Percentiles rank a stretch among this genome's conserved stretches.
phyloP scores from a whole-genome alignment of 192 early-diverging fungal species.

The Tieghemiomyces parasiticus region DNA sequence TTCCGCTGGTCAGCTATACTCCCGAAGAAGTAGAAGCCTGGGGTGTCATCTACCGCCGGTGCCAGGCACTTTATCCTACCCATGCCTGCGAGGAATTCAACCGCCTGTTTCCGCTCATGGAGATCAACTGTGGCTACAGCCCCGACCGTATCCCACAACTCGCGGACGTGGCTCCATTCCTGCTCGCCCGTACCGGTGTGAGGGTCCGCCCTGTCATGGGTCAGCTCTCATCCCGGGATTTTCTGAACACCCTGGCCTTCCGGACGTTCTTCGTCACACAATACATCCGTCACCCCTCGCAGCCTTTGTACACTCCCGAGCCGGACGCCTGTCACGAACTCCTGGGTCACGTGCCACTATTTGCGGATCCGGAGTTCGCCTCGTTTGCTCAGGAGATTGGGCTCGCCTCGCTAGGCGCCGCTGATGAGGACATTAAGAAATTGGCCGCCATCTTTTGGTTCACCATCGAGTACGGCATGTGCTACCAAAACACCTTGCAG shows the following conservation, averaged over 20 bases:
- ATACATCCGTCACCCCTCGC: conserved; percentile 89
- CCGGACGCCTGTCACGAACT: conserved; percentile 94
- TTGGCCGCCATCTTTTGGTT: conserved; percentile 88
- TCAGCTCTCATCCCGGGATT: conserved; percentile 79
- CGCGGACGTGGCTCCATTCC: conserved; percentile 71
- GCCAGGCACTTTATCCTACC: conserved; percentile 60
- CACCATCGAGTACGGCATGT: conserved; percentile 88
- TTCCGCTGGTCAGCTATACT: conserved; percentile 74
- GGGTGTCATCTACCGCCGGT: conserved; percentile 59
- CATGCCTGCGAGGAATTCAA: conserved; percentile 89
- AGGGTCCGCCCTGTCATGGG: conserved; percentile 93
- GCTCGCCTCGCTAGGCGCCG: conserved; percentile 78
- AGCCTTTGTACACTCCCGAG: conserved; percentile 87
- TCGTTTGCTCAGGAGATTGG: conserved; percentile 92
- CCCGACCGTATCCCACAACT: conserved; percentile 80
- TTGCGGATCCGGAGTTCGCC: conserved; percentile 80
- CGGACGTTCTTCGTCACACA: conserved; percentile 94
- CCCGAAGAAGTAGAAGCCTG: conserved; percentile 72
- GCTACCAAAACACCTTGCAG: conserved; percentile 26
- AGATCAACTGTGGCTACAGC: conserved; percentile 82
- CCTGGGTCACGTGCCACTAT: conserved; percentile 73
- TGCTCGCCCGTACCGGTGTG: conserved; percentile 88
- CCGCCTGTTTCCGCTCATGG: conserved; percentile 74
- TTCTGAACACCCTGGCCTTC: conserved; percentile 92
- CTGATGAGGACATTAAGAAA: conserved; percentile 81